Evolutionary conservation across 2,329 filamentous ascomycete genomes (phyloP).

Genomic region (Neoascochyta sp.): DNA sequence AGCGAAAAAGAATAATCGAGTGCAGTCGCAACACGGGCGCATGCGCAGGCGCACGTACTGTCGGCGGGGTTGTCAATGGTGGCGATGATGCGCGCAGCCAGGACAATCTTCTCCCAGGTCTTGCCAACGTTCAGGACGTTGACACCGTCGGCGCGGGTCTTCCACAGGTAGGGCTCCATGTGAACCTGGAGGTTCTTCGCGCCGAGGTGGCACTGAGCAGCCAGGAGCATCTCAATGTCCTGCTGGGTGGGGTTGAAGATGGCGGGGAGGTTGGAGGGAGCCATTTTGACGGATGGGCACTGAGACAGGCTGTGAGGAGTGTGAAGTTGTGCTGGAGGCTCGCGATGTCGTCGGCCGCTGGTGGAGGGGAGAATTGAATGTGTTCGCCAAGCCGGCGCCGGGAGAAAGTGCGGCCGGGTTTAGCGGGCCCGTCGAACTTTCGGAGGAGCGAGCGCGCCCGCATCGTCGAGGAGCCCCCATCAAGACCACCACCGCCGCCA

Average conservation of each 20-base stretch:
- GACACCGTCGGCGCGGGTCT: conserved; percentile 96
- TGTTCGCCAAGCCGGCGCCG: no score
- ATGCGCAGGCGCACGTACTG: conserved; percentile 59
- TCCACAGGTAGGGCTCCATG: conserved; percentile 99
- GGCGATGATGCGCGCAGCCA: conserved; percentile 97
- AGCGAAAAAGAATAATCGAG: no score
- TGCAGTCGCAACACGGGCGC: no score
- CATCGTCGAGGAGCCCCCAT: conserved; percentile 4
- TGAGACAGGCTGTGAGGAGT: conserved; percentile 10
- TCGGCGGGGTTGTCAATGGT: conserved; percentile 99
- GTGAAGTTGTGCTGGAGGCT: conserved; percentile 12
- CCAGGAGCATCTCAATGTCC: conserved; percentile 99
- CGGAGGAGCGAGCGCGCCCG: no score
- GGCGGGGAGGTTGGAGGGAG: conserved; percentile 87
- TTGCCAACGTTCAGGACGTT: conserved; percentile 99
- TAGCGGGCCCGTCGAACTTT: no score
- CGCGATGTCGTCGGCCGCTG: no score
- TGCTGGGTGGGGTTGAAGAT: conserved; percentile 95
- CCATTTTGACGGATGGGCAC: conserved; percentile 65
- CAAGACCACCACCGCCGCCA: no score
- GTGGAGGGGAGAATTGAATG: no score
- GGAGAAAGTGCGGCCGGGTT: no score
- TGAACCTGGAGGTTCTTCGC: conserved; percentile 99
- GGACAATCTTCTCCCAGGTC: conserved; percentile 99
- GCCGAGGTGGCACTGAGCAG: conserved; percentile 93